These are phyloP conservation scores for Takashimella koratensis DNA, from an alignment of 1,284 basidiomycete species.

Conservation along the genomic window DNA sequence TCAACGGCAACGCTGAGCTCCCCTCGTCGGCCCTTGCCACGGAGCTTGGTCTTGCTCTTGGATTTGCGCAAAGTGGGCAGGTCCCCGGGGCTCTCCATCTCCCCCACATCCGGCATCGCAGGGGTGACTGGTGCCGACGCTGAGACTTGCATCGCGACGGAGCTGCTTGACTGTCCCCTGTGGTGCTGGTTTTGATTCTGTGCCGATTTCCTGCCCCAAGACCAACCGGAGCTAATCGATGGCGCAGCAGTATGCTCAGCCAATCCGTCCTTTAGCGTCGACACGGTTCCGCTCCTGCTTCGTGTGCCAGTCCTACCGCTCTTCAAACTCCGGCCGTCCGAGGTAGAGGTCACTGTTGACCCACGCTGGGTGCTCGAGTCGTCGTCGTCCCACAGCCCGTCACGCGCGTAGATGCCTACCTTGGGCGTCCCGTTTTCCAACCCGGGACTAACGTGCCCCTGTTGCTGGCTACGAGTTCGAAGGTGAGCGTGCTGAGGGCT, in stretches of 20 bases:
- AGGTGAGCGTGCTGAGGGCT: background rate
- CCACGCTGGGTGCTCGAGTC: background rate
- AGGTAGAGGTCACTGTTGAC: background rate
- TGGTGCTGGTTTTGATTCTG: background rate
- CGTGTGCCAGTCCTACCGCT: background rate
- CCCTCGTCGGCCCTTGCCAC: constrained; percentile 27
- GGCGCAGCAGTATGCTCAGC: constrained; percentile 6
- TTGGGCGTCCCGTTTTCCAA: background rate
- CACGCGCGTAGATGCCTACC: background rate
- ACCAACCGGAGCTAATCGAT: constrained; percentile 5
- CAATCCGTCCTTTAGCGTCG: constrained; percentile 11
- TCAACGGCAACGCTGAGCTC: constrained; percentile 25
- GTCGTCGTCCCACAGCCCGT: background rate
- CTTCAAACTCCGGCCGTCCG: background rate
- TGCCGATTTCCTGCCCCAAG: constrained; percentile 12
- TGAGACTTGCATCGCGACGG: background rate
- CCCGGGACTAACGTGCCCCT: background rate
- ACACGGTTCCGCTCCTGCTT: constrained; percentile 23
- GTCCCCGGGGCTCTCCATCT: constrained; percentile 2
- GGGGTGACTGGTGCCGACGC: background rate
- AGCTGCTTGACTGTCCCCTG: background rate
- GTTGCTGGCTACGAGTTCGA: background rate
- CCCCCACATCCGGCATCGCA: background rate
- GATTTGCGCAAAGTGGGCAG: constrained; percentile 22
- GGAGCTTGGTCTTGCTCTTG: constrained; percentile 23